Base-by-base conservation (phyloP, 1,139 yeast species). In the Suhomyces choctaworum region DNA sequence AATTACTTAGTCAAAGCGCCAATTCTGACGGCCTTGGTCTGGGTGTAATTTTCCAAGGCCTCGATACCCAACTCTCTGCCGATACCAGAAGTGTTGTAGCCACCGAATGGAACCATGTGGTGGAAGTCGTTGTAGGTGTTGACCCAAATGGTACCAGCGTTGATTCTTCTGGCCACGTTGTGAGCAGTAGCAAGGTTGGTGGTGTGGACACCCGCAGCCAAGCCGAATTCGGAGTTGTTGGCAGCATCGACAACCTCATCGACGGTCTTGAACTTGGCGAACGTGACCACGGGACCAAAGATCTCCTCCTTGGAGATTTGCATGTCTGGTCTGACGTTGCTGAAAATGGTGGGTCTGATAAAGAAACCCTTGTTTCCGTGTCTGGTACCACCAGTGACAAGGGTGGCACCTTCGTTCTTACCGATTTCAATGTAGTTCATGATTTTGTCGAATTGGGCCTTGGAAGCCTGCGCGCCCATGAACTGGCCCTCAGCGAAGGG, bases 11-110 rank as follows among this genome's bases (percentile, higher is more conserved):
- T 12, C 32, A 33, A 27, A 21, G 29, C 16, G 37, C 48, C 29
- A 77, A 69, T 29, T 76, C 86, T 78, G 48, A 84, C 90, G 42
- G 94, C 85, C 76, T 86, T 86, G 53, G 70, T 69, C 68, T 86
- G 92, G 45, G 85, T 77, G 74, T 87, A 87, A 76, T 82, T 83
- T 50, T 82, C 86, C 52, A 87, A 75, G 36, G 89, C 94, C 60
- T 83, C 89, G 46, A 70, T 71, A 62, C 96, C 96, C 82, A 87
- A 80, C 73, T 87, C 96, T 70, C 95, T 83, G 58, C 96, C 96
- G 60, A 84, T 78, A 66, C 96, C 96, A 42, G 94, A 83, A 65
- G 82, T 79, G 59, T 82, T 82, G 77, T 69, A 86, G 49, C 96
- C 96, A 58, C 96, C 96, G 56, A 82, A 82, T 61, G 90, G 89